Percentiles rank a stretch among this genome's conserved stretches.
These are phyloP conservation scores for Saccharomyces hybrid DNA, from an alignment of 1,139 yeast species.

Conservation along the genomic window DNA sequence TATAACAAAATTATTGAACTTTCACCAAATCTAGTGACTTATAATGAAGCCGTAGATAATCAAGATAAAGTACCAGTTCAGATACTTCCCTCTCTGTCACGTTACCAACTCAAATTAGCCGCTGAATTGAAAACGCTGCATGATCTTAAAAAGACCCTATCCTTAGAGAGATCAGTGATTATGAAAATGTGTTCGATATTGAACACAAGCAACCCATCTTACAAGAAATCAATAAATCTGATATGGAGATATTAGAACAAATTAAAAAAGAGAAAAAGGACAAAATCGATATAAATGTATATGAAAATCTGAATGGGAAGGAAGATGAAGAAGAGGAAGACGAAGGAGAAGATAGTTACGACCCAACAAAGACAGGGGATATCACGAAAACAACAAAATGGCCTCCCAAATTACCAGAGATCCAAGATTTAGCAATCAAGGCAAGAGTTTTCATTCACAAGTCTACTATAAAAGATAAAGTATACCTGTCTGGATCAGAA, in stretches of 20 bases:
- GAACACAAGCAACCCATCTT: slow-evolving; percentile 22
- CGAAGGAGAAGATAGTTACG: slow-evolving; percentile 17
- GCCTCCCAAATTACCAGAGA: slow-evolving; percentile 67
- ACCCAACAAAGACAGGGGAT: slow-evolving; percentile 10
- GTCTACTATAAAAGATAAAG: slow-evolving; percentile 56
- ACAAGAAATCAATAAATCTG: slow-evolving; percentile 13
- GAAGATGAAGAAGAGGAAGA: slow-evolving; percentile 9
- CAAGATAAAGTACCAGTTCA: slow-evolving; percentile 18
- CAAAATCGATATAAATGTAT: background rate
- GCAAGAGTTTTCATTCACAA: slow-evolving; percentile 77
- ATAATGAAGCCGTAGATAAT: slow-evolving; percentile 38
- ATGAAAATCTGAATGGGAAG: slow-evolving; percentile 2
- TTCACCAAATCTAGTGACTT: slow-evolving; percentile 45
- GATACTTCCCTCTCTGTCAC: slow-evolving; percentile 3
- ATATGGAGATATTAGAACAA: slow-evolving; percentile 12
- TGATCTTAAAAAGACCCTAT: slow-evolving; percentile 40
- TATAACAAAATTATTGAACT: slow-evolving; percentile 45
- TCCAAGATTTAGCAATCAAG: slow-evolving; percentile 49
- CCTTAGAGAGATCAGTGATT: slow-evolving; percentile 40
- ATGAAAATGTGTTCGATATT: slow-evolving; percentile 29
- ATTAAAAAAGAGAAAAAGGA: background rate
- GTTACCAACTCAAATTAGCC: slow-evolving; percentile 10
- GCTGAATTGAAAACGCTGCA: slow-evolving; percentile 46
- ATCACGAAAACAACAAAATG: slow-evolving; percentile 14
- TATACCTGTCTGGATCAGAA: slow-evolving; percentile 50